Evolutionary conservation across 768 basidiomycete species (phyloP).

Genomic region (Mycena latifolia): DNA sequence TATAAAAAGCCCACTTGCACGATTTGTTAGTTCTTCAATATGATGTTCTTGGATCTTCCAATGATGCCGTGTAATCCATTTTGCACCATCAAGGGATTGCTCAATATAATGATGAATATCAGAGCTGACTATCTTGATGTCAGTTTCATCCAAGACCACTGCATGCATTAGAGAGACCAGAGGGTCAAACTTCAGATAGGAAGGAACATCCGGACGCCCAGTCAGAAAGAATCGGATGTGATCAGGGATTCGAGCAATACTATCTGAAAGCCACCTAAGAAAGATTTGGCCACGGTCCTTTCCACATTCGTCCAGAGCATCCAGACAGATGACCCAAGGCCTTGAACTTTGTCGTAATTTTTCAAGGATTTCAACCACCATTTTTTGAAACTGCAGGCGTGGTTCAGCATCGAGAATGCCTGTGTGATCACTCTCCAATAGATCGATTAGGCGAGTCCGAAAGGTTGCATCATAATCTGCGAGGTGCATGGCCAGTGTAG

Average conservation of each 20-base stretch:
- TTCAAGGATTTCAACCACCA: too few relatives aligned
- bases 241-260: not conserved
- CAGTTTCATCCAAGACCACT: too few relatives aligned
- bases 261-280: not conserved
- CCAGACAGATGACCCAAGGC: not conserved
- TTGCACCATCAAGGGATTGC: not conserved
- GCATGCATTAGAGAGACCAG: too few relatives aligned
- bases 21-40: not conserved
- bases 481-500: not conserved
- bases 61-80: not conserved
- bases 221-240: conserved; percentile 3
- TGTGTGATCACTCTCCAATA: too few relatives aligned
- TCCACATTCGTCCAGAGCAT: conserved; percentile 9
- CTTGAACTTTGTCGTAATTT: not conserved
- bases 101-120: too few relatives aligned
- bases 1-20: not conserved
- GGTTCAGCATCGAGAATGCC: too few relatives aligned
- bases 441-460: too few relatives aligned
- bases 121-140: too few relatives aligned
- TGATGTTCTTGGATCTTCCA: not conserved
- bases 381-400: too few relatives aligned
- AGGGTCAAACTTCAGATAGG: not conserved
- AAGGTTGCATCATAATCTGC: too few relatives aligned
- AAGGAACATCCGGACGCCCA: not conserved
- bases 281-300: not conserved